phyloP scores from a whole-genome alignment of 2,329 filamentous ascomycete genomes.

The Aspergillus candidus region DNA sequence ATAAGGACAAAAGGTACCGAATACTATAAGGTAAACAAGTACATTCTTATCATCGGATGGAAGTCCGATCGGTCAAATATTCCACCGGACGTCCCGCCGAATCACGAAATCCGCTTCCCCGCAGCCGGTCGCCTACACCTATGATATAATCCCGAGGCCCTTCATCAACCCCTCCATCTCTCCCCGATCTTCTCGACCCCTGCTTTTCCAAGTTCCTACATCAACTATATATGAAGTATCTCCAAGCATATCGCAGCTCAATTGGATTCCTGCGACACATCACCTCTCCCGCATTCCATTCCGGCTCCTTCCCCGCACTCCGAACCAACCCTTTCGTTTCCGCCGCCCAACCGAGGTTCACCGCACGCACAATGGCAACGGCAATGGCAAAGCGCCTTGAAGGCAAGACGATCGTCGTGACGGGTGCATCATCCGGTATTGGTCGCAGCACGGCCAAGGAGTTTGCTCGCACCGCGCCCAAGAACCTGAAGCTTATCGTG shows the following conservation, averaged over 20 bases:
- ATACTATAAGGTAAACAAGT: too few species aligned
- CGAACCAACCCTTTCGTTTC: constrained; percentile 14
- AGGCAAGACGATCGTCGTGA: constrained; percentile 88
- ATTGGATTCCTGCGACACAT: constrained; percentile 19
- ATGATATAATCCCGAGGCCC: constrained; percentile 1
- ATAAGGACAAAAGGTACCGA: too few species aligned
- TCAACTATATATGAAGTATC: constrained; percentile 22
- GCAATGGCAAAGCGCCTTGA: constrained; percentile 75
- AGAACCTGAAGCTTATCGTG: constrained; percentile 73
- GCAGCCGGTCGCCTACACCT: constrained; percentile 11
- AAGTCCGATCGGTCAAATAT: constrained; percentile 18
- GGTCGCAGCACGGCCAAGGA: constrained; percentile 71
- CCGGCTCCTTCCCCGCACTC: constrained; percentile 13
- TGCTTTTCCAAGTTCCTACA: neutral
- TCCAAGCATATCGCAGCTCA: constrained; percentile 19
- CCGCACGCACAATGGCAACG: constrained; percentile 53
- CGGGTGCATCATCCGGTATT: constrained; percentile 89
- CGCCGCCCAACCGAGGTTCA: constrained; percentile 15
- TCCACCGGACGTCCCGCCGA: constrained; percentile 11
- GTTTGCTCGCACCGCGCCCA: constrained; percentile 79
- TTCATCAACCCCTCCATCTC: neutral
- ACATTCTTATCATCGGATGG: constrained; percentile 5
- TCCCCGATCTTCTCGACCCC: neutral
- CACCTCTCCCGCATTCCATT: constrained; percentile 8
- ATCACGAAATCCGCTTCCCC: constrained; percentile 15